phyloP scores from a whole-genome alignment of 139 green algal species.

The Mesotaenium endlicherianum region DNA sequence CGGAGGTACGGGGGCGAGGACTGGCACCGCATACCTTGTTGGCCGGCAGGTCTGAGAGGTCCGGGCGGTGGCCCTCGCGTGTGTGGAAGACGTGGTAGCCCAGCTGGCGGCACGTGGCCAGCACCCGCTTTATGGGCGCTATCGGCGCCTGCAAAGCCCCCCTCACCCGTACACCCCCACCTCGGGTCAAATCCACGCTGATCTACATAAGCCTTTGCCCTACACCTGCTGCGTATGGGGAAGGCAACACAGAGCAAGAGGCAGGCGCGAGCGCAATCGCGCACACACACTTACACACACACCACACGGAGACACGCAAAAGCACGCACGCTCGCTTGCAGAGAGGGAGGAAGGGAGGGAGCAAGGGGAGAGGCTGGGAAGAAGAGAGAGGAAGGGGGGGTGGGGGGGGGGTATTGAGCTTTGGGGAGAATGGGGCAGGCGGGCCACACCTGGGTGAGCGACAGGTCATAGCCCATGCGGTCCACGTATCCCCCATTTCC shows the following conservation, averaged over 20 bases:
- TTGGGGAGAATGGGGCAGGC: no score
- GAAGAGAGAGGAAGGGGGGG: no score
- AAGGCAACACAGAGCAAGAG: no score
- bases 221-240: no score
- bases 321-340: no score
- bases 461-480: slow-evolving; percentile 67
- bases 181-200: background rate
- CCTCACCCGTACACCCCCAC: no score
- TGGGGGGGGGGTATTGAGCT: no score
- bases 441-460: slow-evolving; percentile 38
- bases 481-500: slow-evolving; percentile 65
- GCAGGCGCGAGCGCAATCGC: no score
- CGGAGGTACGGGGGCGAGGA: background rate
- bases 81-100: slow-evolving; percentile 67
- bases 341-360: no score
- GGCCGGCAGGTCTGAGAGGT: slow-evolving; percentile 62
- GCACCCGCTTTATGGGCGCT: slow-evolving; percentile 57
- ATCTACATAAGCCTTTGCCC: background rate
- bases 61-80: slow-evolving; percentile 64
- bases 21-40: slow-evolving; percentile 58
- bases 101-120: slow-evolving; percentile 49
- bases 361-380: no score
- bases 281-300: no score
- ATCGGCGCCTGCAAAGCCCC: slow-evolving; percentile 50
- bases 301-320: no score